Conservation (phyloP, 1,139 yeast genomes). For the Magnusiomyces ingens region DNA sequence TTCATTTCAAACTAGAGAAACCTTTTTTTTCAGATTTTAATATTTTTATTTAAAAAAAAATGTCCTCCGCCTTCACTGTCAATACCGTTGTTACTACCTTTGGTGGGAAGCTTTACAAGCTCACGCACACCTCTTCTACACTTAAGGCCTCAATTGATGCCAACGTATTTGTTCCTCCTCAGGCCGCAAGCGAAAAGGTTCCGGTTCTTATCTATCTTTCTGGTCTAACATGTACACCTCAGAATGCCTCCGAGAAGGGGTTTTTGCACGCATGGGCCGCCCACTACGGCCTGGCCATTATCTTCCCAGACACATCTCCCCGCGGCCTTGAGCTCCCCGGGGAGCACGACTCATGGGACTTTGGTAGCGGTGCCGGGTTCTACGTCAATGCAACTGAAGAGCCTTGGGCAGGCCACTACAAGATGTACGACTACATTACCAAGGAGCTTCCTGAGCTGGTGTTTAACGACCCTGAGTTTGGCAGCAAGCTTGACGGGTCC, state of each 20-base stretch:
- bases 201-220: slow-evolving; percentile 80
- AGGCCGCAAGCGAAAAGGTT: slow-evolving; percentile 31
- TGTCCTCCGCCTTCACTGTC: slow-evolving; percentile 36
- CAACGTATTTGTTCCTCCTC: slow-evolving; percentile 72
- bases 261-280: slow-evolving; percentile 77
- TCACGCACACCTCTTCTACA: slow-evolving; percentile 59
- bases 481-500: slow-evolving; percentile 42
- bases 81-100: slow-evolving; percentile 57
- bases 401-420: slow-evolving; percentile 67
- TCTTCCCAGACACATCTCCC: slow-evolving; percentile 96
- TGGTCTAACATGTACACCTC: slow-evolving; percentile 90
- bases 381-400: slow-evolving; percentile 75
- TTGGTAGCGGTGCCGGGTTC: slow-evolving; percentile 95
- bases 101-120: slow-evolving; percentile 70
- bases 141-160: slow-evolving; percentile 76
- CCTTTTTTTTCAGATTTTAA: too few relatives aligned
- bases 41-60: too few relatives aligned
- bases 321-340: slow-evolving; percentile 82
- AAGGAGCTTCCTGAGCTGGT: slow-evolving; percentile 58
- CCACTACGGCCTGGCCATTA: slow-evolving; percentile 75
- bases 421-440: slow-evolving; percentile 80
- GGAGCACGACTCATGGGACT: slow-evolving; percentile 79
- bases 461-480: slow-evolving; percentile 38
- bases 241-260: slow-evolving; percentile 93
- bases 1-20: too few relatives aligned